Conservation (phyloP, 768 basidiomycete species). For the Boletus sp. region DNA sequence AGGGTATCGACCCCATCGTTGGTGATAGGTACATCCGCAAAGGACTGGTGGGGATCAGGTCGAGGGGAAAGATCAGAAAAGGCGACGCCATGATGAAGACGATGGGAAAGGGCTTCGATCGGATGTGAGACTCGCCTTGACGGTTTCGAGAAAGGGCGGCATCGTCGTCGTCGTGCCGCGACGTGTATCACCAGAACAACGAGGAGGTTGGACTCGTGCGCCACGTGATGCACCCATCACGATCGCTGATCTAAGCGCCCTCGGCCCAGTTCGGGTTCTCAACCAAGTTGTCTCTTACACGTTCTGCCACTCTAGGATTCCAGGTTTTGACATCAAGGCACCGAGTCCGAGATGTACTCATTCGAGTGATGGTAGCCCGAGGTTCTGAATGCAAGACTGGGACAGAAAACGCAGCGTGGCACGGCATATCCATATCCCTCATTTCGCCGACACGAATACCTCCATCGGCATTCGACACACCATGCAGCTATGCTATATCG, state of each 20-base stretch:
- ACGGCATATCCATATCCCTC: no score
- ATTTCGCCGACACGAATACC: no score
- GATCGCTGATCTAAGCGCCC: conserved; percentile 1
- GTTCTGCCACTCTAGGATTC: neutral
- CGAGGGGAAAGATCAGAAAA: neutral
- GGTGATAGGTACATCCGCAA: conserved; percentile 83
- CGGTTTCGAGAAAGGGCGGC: conserved; percentile 73
- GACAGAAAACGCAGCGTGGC: no score
- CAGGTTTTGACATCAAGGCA: neutral
- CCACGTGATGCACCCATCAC: neutral
- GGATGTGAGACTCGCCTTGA: conserved; percentile 46
- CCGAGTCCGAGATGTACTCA: no score
- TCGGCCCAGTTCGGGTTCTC: neutral
- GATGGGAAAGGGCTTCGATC: neutral
- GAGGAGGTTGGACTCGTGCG: neutral
- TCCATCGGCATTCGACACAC: neutral
- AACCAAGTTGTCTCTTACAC: neutral
- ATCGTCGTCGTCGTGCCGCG: conserved; percentile 37
- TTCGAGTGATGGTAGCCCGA: no score
- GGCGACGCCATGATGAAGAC: neutral
- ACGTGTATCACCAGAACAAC: neutral
- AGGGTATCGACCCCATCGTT: conserved; percentile 86
- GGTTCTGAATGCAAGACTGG: neutral
- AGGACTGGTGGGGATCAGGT: conserved; percentile 64
- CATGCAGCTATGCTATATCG: neutral